Evolutionary conservation across 2,329 filamentous ascomycete species (phyloP), one percentile per base, ranked within the genome.

Genomic region (Akanthomyces uredinophilus): DNA sequence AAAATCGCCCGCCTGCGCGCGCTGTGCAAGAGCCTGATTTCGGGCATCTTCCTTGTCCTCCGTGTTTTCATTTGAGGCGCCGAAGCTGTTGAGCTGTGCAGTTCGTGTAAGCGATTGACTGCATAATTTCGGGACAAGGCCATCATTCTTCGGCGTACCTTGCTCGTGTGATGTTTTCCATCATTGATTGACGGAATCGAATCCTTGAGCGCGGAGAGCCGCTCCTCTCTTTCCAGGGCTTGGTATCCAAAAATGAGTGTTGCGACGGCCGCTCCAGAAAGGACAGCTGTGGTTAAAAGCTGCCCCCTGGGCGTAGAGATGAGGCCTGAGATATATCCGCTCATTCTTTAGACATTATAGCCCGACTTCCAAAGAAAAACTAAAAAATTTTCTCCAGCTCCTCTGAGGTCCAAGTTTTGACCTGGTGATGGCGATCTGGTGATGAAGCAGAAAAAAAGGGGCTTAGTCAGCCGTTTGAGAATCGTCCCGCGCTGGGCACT

Each of bases 281-380:
- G 75, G 24, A 91, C 78, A 2, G 91, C 91, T 0, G 90, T 92
- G 3, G 87, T 84, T 20, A 86, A 83, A 41, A 95, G 78, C 72
- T 92, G 90, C 47, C 82, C 71, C 29, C 78, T 79, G 39, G 79
- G 75, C 68, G 75, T 81, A 44, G 76, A 74, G 46, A 79, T 69
- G 5, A 77, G 73, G 59, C 79, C 76, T 47, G 77, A 72, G 32
- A 82, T 61, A 41, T 81, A 74, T 35, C 79, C 79, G 47, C 78
- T 68, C 79, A 79, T 79, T 18, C 62, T 70, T 64, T 50, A 64
- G 41, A 37, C 66, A 69, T 68, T 27, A 60, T 55, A 24, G 24
- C 29, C 20, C 35, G 16, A 41, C 2, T 35, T 44, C 20, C 20
- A 49, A 46, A 58, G 32, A 22, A 16, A n/a, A 43, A 6, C 24